Evolutionary conservation across 768 basidiomycete genomes (phyloP), one percentile per base, ranked within the genome.

Genomic region (Suillus plorans): DNA sequence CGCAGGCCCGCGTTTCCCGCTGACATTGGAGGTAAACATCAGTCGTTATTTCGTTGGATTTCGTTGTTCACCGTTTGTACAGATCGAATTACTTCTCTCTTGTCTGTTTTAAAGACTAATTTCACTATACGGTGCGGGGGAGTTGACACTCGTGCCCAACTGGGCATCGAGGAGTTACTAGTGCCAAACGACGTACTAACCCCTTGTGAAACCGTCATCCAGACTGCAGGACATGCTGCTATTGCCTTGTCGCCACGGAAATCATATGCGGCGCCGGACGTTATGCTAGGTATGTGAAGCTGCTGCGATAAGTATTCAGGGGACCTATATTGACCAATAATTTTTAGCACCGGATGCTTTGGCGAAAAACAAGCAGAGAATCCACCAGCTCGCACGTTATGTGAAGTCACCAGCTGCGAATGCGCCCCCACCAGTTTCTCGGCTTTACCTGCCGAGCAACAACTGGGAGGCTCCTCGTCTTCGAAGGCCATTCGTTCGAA

Each of bases 281-380:
- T 71, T 4, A 81, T 81, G 80, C 76, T 75, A 61, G 78, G 80
- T 82, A 72, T 65, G 76, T 70, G 63, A 65, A 53, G 44, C 68
- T 53, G 64, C 63, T 49, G 65, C 41, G 25, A 53, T 25, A 49
- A 7, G 49, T 31, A 5, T 20, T 50, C 52, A 50, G 28, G 22
- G 49, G 44, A 10, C 47, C 50, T 41, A 28, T 1, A 58, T 28
- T 44, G 49, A 61, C 70, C 41, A 71, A 64, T 34, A 14, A 66
- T 65, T 47, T 52, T 16, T 67, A 82, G 81, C 80, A 2, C 80
- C 80, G 1, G 78, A 79, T 64, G 75, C 72, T 6, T 80, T 76
- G 68, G 72, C 74, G 57, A 65, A 67, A 68, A 70, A 64, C 10
- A 4, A 39, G 25, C 5, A 16, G 3, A 39, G 14, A 57, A 22